Base-by-base conservation (phyloP, 768 basidiomycete genomes). In the Boletus sensibilis region DNA sequence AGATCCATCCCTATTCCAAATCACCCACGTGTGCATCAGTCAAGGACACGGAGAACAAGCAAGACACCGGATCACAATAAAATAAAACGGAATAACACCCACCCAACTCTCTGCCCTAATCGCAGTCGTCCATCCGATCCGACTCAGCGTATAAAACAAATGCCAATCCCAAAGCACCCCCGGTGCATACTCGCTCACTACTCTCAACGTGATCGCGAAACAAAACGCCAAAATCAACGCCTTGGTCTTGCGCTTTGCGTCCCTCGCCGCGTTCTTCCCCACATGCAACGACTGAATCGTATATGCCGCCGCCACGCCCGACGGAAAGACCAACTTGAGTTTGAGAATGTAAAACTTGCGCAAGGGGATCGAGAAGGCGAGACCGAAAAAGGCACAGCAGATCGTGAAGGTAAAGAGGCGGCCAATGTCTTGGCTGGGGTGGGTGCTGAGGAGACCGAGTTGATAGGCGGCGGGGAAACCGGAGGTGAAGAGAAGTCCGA, bases 81-180 rank as follows among this genome's bases (percentile, higher is more conserved):
- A 25, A 21, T 25, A 21, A 27, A 37, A 37, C 4, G 23, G 23
- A 18, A 12, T 9, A 11, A 21, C 20, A 62, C 79, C 20, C 58
- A 81, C 81, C 81, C 83, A 85, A 25, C 83, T 83, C 50, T 85
- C 85, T 48, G 83, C 69, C 14, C 72, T 72, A 58, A 86, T 85
- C 65, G 84, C 83, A 59, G 78, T 76, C 11, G 78, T 80, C 74
- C 82, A 84, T n/a, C 82, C 84, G 25, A 84, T 61, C 41, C 81
- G 75, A 67, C 77, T 83, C 21, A 84, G 72, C 16, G 80, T 80
- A 80, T 83, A 85, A 53, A 82, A 83, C 50, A 83, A 76, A 60
- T 86, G 84, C 84, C 83, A 86, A 63, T 86, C 84, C 62, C 77
- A 84, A 18, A 80, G 65, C 33, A 86, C 60, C n/a, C 84, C 84